phyloP scores from a whole-genome alignment of 1,284 basidiomycete genomes.

The Volvariella surrecta region DNA sequence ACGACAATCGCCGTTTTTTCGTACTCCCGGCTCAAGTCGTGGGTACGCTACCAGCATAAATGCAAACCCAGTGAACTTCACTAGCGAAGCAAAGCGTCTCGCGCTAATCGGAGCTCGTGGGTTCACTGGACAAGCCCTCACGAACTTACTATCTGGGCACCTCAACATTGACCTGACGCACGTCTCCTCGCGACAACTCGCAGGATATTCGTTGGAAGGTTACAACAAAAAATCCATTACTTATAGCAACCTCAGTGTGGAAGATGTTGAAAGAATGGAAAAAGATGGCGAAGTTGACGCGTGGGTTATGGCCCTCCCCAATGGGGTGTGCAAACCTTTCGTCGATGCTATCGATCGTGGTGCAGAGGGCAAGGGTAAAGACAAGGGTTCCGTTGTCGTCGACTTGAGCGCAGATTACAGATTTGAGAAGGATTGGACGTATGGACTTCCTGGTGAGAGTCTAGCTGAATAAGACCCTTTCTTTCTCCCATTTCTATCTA shows the following conservation, averaged over 20 bases:
- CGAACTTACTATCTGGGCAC: slow-evolving; percentile 78
- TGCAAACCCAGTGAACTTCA: slow-evolving; percentile 20
- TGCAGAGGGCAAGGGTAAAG: slow-evolving; percentile 45
- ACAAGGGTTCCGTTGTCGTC: slow-evolving; percentile 67
- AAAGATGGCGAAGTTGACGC: slow-evolving; percentile 85
- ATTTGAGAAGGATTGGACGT: slow-evolving; percentile 93
- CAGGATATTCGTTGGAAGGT: slow-evolving; percentile 71
- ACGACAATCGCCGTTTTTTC: slow-evolving; percentile 20
- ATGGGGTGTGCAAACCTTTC: slow-evolving; percentile 95
- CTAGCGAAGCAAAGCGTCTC: slow-evolving; percentile 76
- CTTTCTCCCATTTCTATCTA: slow-evolving; percentile 17
- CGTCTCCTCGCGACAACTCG: slow-evolving; percentile 94
- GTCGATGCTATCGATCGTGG: slow-evolving; percentile 89
- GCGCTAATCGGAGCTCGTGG: slow-evolving; percentile 94
- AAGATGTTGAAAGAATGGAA: slow-evolving; percentile 83
- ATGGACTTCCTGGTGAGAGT: slow-evolving; percentile 95
- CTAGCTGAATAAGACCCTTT: slow-evolving; percentile 21
- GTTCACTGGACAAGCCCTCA: slow-evolving; percentile 91
- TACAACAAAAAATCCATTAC: slow-evolving; percentile 73
- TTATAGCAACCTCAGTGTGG: slow-evolving; percentile 73
- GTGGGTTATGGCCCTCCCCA: slow-evolving; percentile 98
- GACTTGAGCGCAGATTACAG: slow-evolving; percentile 95
- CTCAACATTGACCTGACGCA: slow-evolving; percentile 87
- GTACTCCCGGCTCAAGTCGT: slow-evolving; percentile 40
- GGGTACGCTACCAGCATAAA: slow-evolving; percentile 54